Percentiles rank a stretch among this genome's conserved stretches.
Conservation (phyloP, 2,329 filamentous ascomycete genomes). For the Alternaria alternata region DNA sequence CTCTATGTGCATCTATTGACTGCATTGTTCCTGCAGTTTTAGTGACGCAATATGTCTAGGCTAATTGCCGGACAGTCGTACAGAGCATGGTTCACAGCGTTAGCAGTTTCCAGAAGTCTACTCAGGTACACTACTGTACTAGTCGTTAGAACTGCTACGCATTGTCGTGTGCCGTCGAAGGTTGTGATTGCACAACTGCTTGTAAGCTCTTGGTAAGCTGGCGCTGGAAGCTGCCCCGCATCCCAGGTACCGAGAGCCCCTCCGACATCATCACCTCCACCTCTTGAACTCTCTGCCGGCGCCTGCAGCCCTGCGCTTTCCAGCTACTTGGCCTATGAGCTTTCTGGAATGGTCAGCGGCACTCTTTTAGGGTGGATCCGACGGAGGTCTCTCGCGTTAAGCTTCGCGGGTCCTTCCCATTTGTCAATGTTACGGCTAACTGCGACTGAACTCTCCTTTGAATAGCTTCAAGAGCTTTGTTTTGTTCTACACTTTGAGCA, state of each 20-base stretch:
- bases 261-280: conserved; percentile 19
- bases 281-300: conserved; percentile 18
- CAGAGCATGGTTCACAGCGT: not conserved
- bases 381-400: not conserved
- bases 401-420: conserved; percentile 14
- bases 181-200: not conserved
- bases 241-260: conserved; percentile 25
- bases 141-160: not conserved
- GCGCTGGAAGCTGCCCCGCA: conserved; percentile 18
- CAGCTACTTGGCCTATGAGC: conserved; percentile 15
- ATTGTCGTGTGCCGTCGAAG: not conserved
- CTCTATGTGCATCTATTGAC: conserved; percentile 22
- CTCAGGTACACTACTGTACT: not conserved
- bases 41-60: conserved; percentile 30
- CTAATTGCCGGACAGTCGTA: conserved; percentile 24
- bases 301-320: not conserved
- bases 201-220: conserved; percentile 26
- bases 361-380: not conserved
- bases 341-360: conserved; percentile 11
- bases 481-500: not conserved
- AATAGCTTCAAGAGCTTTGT: not conserved
- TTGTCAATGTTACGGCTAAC: conserved; percentile 3
- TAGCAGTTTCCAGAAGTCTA: not conserved
- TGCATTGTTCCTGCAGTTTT: conserved; percentile 32
- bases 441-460: not conserved